Evolutionary conservation across 768 basidiomycete genomes (phyloP).

Genomic region (Rhizopogon roseolus): DNA sequence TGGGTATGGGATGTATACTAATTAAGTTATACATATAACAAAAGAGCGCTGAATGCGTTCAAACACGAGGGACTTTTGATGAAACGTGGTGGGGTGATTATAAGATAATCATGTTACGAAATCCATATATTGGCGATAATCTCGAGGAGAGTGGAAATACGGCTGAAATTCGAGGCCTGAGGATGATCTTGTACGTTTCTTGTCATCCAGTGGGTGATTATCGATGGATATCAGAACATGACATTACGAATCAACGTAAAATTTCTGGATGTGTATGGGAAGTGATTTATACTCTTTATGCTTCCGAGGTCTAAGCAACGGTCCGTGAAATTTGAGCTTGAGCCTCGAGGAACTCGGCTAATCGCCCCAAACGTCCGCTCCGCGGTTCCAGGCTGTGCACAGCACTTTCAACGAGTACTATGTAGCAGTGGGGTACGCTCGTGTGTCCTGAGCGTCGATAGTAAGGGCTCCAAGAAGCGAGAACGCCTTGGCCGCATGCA

Average conservation of each 20-base stretch:
- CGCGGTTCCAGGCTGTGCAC: background rate
- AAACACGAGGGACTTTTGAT: too few relatives aligned
- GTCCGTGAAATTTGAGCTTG: background rate
- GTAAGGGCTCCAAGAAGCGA: background rate
- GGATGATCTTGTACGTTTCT: background rate
- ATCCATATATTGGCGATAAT: too few relatives aligned
- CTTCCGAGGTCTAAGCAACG: background rate
- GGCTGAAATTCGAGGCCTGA: too few relatives aligned
- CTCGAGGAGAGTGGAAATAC: too few relatives aligned
- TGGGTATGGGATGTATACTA: too few relatives aligned
- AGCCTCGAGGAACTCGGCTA: too few relatives aligned
- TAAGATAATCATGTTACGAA: too few relatives aligned
- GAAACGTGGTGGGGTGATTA: too few relatives aligned
- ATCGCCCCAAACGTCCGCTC: background rate
- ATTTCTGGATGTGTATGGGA: background rate
- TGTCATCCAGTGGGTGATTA: too few relatives aligned
- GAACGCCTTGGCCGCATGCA: background rate
- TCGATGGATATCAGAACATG: background rate
- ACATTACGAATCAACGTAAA: background rate
- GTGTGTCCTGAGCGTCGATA: background rate
- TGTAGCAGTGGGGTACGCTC: background rate
- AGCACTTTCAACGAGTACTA: background rate
- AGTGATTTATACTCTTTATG: background rate
- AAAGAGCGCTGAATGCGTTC: too few relatives aligned
- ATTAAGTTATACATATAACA: too few relatives aligned